phyloP scores from a whole-genome alignment of 305 asterid species.

The Fraxinus paxiana region DNA sequence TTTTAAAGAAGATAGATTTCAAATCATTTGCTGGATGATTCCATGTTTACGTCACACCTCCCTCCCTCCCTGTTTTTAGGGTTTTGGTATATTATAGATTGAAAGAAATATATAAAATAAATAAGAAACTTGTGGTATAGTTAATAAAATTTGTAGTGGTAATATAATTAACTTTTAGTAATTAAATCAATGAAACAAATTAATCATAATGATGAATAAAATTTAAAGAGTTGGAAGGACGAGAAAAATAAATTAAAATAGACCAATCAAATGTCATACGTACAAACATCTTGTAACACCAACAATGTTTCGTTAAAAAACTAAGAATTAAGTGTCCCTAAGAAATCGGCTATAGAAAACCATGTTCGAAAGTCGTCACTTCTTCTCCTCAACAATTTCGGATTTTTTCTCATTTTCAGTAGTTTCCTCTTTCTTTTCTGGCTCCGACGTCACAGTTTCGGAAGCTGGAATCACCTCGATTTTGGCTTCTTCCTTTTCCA shows the following conservation, averaged over 20 bases:
- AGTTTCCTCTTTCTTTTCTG: background rate
- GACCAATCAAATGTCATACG: background rate
- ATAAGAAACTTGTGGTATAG: no score
- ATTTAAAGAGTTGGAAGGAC: background rate
- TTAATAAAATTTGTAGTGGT: no score
- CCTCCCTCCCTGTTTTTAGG: no score
- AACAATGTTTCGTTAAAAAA: background rate
- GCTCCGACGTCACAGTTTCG: background rate
- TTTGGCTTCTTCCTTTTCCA: background rate
- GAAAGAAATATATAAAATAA: no score
- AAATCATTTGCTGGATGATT: no score
- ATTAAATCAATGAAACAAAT: background rate
- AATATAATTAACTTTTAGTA: no score
- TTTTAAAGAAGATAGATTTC: no score
- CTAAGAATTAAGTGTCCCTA: background rate
- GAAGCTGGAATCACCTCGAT: background rate
- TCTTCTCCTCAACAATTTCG: constrained; percentile 16
- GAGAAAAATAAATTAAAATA: background rate
- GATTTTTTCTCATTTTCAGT: constrained; percentile 18
- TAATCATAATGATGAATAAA: background rate
- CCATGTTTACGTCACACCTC: no score
- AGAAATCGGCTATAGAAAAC: constrained; percentile 16
- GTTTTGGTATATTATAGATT: no score
- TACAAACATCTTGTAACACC: background rate
- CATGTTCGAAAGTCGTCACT: constrained; percentile 17